Evolutionary conservation across 2,329 filamentous ascomycete genomes (phyloP).

Genomic region (Neonectria punicea): DNA sequence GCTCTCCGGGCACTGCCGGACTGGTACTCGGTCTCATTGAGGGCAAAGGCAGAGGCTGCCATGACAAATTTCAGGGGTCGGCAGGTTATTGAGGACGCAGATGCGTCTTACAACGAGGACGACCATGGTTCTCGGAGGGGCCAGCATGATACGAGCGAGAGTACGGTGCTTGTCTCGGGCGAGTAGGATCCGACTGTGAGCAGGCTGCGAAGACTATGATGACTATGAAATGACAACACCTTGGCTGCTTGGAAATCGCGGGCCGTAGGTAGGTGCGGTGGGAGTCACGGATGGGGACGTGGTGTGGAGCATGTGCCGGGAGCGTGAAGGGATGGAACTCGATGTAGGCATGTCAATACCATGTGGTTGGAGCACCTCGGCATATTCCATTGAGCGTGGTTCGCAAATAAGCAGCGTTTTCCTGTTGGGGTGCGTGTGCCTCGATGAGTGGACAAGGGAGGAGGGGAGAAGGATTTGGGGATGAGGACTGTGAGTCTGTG

Average conservation of each 20-base stretch:
- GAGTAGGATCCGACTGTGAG: slow-evolving; percentile 26
- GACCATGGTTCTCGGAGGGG: slow-evolving; percentile 19
- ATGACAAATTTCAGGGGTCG: slow-evolving; percentile 58
- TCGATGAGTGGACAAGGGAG: slow-evolving; percentile 10
- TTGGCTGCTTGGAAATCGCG: slow-evolving; percentile 13
- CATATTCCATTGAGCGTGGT: slow-evolving; percentile 9
- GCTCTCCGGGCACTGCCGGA: slow-evolving; percentile 65
- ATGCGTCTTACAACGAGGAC: slow-evolving; percentile 49
- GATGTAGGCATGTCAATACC: background rate
- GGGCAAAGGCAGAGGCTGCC: slow-evolving; percentile 54
- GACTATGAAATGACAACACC: slow-evolving; percentile 7
- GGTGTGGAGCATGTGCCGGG: background rate
- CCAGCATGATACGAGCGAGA: slow-evolving; percentile 46
- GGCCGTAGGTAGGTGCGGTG: slow-evolving; percentile 10
- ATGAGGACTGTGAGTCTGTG: slow-evolving; percentile 9
- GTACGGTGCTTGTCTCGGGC: slow-evolving; percentile 51
- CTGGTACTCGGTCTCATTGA: slow-evolving; percentile 68
- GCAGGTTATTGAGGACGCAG: slow-evolving; percentile 59
- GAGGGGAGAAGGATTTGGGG: slow-evolving; percentile 3
- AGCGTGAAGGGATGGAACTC: background rate
- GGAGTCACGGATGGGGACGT: slow-evolving; percentile 1
- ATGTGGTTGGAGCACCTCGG: slow-evolving; percentile 11
- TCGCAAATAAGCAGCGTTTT: slow-evolving; percentile 10
- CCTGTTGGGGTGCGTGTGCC: slow-evolving; percentile 12
- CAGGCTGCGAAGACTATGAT: slow-evolving; percentile 7